These are phyloP conservation scores for Nematodospora valgi DNA, from an alignment of 805 yeast genomes.

Conservation along the genomic window DNA sequence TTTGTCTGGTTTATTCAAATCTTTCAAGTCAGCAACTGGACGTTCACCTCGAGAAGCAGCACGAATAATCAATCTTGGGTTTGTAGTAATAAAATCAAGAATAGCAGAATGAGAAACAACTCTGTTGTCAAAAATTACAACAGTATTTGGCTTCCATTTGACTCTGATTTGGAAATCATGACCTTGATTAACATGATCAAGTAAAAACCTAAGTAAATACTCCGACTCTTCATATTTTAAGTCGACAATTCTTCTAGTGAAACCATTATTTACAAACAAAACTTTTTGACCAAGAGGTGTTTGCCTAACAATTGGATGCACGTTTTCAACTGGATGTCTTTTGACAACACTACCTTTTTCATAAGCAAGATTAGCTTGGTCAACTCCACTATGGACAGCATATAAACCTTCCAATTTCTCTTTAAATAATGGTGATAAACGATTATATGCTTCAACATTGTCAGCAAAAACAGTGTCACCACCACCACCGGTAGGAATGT, in stretches of 20 bases:
- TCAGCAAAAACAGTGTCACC: slow-evolving; percentile 41
- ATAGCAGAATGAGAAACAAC: slow-evolving; percentile 34
- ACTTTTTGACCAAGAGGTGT: slow-evolving; percentile 37
- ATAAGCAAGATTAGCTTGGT: slow-evolving; percentile 29
- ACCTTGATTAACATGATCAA: slow-evolving; percentile 27
- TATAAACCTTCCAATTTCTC: slow-evolving; percentile 32
- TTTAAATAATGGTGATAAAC: slow-evolving; percentile 36
- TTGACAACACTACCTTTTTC: slow-evolving; percentile 27
- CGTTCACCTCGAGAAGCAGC: slow-evolving; percentile 40
- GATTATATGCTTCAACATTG: slow-evolving; percentile 36
- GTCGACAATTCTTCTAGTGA: slow-evolving; percentile 34
- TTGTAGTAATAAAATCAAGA: slow-evolving; percentile 30
- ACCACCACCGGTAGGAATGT: slow-evolving; percentile 38
- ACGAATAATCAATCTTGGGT: slow-evolving; percentile 33
- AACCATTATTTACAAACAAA: slow-evolving; percentile 32
- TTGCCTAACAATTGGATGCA: slow-evolving; percentile 38
- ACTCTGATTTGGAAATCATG: slow-evolving; percentile 40
- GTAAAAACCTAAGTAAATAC: slow-evolving; percentile 30
- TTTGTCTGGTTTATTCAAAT: slow-evolving; percentile 29
- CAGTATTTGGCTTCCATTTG: slow-evolving; percentile 32
- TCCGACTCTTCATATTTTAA: slow-evolving; percentile 37
- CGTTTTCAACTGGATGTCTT: slow-evolving; percentile 32
- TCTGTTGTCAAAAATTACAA: slow-evolving; percentile 41
- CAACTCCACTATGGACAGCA: slow-evolving; percentile 34
- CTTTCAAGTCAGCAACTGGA: slow-evolving; percentile 32